These are phyloP conservation scores for Jackrogersella minutella DNA, from an alignment of 495 filamentous ascomycete species.

Conservation along the genomic window DNA sequence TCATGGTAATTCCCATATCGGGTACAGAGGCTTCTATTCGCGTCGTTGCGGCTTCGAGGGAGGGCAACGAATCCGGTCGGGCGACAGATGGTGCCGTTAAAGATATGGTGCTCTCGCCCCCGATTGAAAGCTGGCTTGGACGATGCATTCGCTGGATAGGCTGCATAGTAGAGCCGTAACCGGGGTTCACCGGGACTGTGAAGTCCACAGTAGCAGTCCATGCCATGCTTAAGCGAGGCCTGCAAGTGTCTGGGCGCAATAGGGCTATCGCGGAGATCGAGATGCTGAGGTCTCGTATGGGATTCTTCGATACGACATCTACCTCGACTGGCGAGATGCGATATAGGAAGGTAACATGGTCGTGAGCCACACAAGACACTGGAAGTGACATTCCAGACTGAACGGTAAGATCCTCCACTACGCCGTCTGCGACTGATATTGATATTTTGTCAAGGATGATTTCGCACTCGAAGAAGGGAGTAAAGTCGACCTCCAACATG, in stretches of 20 bases:
- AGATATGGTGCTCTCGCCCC: conserved; percentile 53
- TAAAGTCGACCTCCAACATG: conserved; percentile 87
- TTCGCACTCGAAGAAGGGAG: conserved; percentile 78
- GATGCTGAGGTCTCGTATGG: conserved; percentile 62
- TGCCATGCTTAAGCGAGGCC: conserved; percentile 76
- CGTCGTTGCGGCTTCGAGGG: conserved; percentile 56
- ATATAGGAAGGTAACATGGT: conserved; percentile 87
- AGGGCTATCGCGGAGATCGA: conserved; percentile 71
- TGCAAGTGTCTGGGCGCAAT: conserved; percentile 66
- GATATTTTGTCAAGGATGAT: conserved; percentile 72
- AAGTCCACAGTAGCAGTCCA: conserved; percentile 89
- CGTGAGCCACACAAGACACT: conserved; percentile 75
- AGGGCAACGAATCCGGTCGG: conserved; percentile 63
- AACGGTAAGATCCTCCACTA: conserved; percentile 69
- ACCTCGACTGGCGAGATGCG: conserved; percentile 72
- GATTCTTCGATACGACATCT: conserved; percentile 62
- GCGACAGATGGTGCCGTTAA: conserved; percentile 56
- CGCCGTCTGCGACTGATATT: conserved; percentile 71
- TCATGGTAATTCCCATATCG: conserved; percentile 78
- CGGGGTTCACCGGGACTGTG: conserved; percentile 68
- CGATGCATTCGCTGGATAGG: conserved; percentile 72
- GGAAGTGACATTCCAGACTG: conserved; percentile 67
- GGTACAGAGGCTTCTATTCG: conserved; percentile 57
- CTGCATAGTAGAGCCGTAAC: conserved; percentile 60
- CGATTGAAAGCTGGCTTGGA: conserved; percentile 67